Evolutionary conservation across 202 grass and related monocot species (phyloP), one percentile per base, ranked within the genome.

Genomic region (Brachypodium distachyon): DNA sequence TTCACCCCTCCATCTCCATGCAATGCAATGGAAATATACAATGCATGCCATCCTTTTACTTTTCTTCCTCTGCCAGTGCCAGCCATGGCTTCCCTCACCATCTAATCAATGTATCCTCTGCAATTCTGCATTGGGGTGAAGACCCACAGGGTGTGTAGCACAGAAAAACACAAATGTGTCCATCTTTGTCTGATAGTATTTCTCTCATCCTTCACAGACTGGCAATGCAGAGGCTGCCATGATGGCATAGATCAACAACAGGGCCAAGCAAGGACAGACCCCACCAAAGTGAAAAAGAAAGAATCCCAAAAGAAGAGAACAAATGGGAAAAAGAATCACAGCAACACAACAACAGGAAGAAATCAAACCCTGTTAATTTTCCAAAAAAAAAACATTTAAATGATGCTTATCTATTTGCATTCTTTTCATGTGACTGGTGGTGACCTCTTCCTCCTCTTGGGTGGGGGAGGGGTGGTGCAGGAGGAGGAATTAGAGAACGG

Each of bases 391-490:
- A 21, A 16, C 73, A 77, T 74, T 46, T 81, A 81, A 81, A 90
- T 38, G 79, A 73, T 53, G 36, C n/a, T 80, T 83, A 80, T 72
- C 68, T 77, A 77, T 58, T 78, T 72, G 49, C 79, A 60, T 44
- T 65, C 18, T 82, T 72, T 73, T 84, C 80, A 49, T 77, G 83
- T 73, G 70, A 32, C 77, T 21, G 71, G 70, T 77, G 76, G 82
- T 34, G 71, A 82, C 61, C 78, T 83, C 81, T 91, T 99, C 87
- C 92, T 96, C 76, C 81, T 93, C 73, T 92, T 96, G 5, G 87
- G 55, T 40, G 75, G 85, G 37, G 92, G 77, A 41, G 89, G 78
- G 22, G 77, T 77, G 37, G 60, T 37, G 25, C 19, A 57, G 40
- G 85, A 82, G 63, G 89, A 86, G 74, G 82, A 81, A 43, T 71